These are phyloP conservation scores for Penicillium hordei DNA, from an alignment of 2,329 filamentous ascomycete species.

Conservation along the genomic window DNA sequence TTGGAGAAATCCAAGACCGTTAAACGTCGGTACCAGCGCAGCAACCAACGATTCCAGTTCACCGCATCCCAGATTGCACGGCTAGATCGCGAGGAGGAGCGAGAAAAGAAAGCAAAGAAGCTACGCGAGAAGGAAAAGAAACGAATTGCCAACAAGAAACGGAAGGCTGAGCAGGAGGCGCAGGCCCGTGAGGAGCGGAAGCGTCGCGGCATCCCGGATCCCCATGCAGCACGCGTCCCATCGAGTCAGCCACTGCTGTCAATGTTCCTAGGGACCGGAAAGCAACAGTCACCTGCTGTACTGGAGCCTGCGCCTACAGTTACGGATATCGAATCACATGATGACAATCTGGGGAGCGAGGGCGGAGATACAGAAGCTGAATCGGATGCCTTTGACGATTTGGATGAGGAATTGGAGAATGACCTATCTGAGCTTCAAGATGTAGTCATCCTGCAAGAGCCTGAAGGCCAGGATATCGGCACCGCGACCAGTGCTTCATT, in stretches of 20 bases:
- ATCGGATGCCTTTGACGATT: slow-evolving; percentile 24
- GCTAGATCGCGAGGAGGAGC: slow-evolving; percentile 45
- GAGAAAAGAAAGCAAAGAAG: slow-evolving; percentile 41
- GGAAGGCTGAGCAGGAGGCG: slow-evolving; percentile 37
- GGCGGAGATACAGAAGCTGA: slow-evolving; percentile 25
- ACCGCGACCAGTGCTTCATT: slow-evolving; percentile 1
- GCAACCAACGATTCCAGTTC: slow-evolving; percentile 38
- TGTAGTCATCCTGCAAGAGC: background rate
- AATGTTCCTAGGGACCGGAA: slow-evolving; percentile 30
- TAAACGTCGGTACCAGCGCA: slow-evolving; percentile 40
- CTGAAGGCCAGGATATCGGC: background rate
- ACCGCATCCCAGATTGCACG: slow-evolving; percentile 37
- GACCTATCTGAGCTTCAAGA: slow-evolving; percentile 14
- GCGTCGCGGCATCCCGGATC: slow-evolving; percentile 34
- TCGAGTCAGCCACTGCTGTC: slow-evolving; percentile 38
- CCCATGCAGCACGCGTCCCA: slow-evolving; percentile 30
- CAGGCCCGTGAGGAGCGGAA: slow-evolving; percentile 36
- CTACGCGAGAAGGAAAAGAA: slow-evolving; percentile 38
- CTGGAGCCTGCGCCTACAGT: background rate
- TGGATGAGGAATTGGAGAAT: slow-evolving; percentile 22
- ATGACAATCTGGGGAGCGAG: slow-evolving; percentile 10
- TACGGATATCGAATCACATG: slow-evolving; percentile 2
- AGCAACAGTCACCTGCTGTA: slow-evolving; percentile 1
- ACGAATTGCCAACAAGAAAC: slow-evolving; percentile 37
- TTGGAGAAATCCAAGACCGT: slow-evolving; percentile 42